Evolutionary conservation across 1,284 basidiomycete species (phyloP), one percentile per base, ranked within the genome.

Genomic region (Coniferiporia weirii): DNA sequence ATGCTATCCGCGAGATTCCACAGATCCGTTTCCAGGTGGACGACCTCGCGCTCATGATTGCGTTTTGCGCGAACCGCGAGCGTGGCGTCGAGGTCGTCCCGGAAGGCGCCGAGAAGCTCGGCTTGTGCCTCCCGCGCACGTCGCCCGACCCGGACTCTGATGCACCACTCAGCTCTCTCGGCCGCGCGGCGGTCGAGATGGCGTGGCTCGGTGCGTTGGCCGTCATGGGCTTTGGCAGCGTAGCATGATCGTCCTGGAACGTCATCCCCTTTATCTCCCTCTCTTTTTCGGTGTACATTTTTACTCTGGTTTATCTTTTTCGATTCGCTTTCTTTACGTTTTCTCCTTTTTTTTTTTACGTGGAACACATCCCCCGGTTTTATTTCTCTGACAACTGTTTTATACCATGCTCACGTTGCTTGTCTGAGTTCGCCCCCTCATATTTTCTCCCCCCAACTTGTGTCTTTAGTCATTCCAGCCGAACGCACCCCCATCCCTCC

Each of bases 121-220:
- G 86, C 0, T 70, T 92, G 60, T 83, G 83, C 64, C 66, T 66
- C 27, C 69, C 68, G 9, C 60, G 64, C 50, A 63, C 61, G 52
- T 66, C 61, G 34, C 62, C 60, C 10, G 70, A 72, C 51, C 67
- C 67, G 46, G 66, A 70, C 53, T 72, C 73, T 1, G 70, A 75
- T 53, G 68, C 75, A 52, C 69, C 77, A 55, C 73, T 89, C 62
- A 92, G 85, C 7, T 82, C 87, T 0, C 80, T 92, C 54, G 89
- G 89, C 36, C 78, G 81, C 61, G 87, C 90, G 2, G 85, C 83
- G 20, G 77, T 89, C 63, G 89, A 92, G 74, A 88, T 91, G 86
- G 84, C 84, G 22, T 92, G 89, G 87, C 75, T 88, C 49, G 90
- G 88, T 9, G 84, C 84, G 60, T 77, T 92, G 68, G 87, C 89